Evolutionary conservation across 345 rosid species (phyloP).

Genomic region (Stellera chamaejasme): DNA sequence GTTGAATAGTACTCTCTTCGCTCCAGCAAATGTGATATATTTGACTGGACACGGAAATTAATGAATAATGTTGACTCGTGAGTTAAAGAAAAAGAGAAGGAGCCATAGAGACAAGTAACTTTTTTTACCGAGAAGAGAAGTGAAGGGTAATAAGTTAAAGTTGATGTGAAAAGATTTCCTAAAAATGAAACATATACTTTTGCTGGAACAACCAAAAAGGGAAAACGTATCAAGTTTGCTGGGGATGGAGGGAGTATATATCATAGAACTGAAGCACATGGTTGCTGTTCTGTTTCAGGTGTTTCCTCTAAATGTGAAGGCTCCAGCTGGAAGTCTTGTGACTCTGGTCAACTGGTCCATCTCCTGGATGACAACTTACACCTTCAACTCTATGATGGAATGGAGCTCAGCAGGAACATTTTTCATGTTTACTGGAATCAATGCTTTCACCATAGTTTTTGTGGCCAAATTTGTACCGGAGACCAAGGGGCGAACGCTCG

Average conservation of each 20-base stretch:
- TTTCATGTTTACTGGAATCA: constrained; percentile 2
- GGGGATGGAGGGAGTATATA: no score
- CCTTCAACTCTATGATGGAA: constrained; percentile 29
- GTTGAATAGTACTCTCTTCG: constrained; percentile 4
- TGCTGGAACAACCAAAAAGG: no score
- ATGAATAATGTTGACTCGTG: constrained; percentile 15
- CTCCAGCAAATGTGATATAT: constrained; percentile 28
- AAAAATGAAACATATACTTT: no score
- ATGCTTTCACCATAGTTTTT: not conserved
- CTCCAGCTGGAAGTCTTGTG: constrained; percentile 37
- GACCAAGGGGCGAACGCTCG: constrained; percentile 42
- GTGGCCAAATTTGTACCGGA: constrained; percentile 33
- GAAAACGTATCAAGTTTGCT: no score
- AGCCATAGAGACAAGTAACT: constrained; percentile 20
- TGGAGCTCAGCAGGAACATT: constrained; percentile 33
- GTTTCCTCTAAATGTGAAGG: constrained; percentile 43
- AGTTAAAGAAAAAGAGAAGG: not conserved
- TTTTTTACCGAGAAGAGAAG: constrained; percentile 19
- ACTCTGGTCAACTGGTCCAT: constrained; percentile 20
- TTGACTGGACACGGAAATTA: constrained; percentile 12
- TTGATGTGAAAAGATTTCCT: no score
- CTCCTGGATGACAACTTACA: constrained; percentile 32
- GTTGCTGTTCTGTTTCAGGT: constrained; percentile 15
- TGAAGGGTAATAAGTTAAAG: no score
- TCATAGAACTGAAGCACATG: constrained; percentile 15